Percentiles rank a stretch among this genome's conserved stretches.
These are phyloP conservation scores for Skeletonema tropicum DNA, from an alignment of 108 stramenopile species.

Conservation along the genomic window DNA sequence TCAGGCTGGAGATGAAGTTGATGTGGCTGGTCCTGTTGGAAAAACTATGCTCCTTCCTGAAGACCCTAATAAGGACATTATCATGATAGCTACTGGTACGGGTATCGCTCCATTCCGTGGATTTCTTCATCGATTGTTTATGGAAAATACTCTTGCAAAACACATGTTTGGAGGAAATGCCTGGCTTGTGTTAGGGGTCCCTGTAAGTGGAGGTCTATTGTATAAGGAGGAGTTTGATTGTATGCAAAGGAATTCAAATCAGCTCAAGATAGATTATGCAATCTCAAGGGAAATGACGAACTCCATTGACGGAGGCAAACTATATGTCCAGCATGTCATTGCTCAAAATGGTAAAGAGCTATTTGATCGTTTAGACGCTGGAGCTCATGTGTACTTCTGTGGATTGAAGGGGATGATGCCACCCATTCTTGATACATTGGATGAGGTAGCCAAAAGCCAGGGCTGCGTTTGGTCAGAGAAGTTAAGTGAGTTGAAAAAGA, in stretches of 20 bases:
- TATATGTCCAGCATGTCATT: conserved; percentile 88
- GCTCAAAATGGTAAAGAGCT: conserved; percentile 67
- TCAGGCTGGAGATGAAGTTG: conserved; percentile 58
- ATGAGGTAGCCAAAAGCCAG: conserved; percentile 54
- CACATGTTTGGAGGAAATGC: conserved; percentile 74
- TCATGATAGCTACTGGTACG: conserved; percentile 92
- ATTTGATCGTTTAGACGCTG: conserved; percentile 65
- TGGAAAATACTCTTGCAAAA: conserved; percentile 84
- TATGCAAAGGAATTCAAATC: conserved; percentile 60
- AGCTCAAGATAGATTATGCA: conserved; percentile 72
- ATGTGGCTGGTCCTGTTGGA: conserved; percentile 85
- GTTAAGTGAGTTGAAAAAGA: conserved; percentile 64
- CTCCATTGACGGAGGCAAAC: conserved; percentile 66
- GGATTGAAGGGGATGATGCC: conserved; percentile 95
- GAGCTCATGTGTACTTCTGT: conserved; percentile 87
- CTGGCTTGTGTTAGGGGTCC: conserved; percentile 86
- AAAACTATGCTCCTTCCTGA: conserved; percentile 89
- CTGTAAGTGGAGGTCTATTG: conserved; percentile 74
- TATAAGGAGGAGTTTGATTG: conserved; percentile 80
- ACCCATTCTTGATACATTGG: conserved; percentile 76
- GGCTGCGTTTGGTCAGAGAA: conserved; percentile 70
- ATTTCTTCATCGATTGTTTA: conserved; percentile 85
- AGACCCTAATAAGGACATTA: conserved; percentile 70
- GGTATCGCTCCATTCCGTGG: conserved; percentile 90
- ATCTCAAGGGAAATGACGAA: conserved; percentile 86